Evolutionary conservation across 441 rosid species (phyloP).

Genomic region (Pelargonium fulgidum): DNA sequence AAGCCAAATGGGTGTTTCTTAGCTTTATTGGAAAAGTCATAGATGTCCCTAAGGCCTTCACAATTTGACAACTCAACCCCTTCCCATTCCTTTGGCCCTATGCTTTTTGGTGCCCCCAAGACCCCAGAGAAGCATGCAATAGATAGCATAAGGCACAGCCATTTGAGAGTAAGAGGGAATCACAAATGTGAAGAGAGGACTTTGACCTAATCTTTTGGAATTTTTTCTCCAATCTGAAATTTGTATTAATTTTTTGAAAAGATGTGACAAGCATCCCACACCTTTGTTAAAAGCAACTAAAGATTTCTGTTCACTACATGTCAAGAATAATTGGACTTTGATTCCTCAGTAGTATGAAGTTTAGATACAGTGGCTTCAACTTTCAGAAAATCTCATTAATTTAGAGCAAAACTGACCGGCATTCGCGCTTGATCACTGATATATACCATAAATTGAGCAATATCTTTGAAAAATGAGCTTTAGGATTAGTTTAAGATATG

Average conservation of each 20-base stretch:
- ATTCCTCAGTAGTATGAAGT: constrained; percentile 30
- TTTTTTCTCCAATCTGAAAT: constrained; percentile 21
- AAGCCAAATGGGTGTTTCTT: constrained; percentile 25
- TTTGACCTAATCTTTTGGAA: constrained; percentile 42
- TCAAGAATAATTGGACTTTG: constrained; percentile 36
- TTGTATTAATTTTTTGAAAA: constrained; percentile 20
- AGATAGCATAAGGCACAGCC: constrained; percentile 15
- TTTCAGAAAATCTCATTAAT: too few species aligned
- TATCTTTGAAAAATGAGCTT: not conserved
- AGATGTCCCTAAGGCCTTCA: too few species aligned
- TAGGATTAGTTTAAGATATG: not conserved
- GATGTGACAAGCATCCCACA: constrained; percentile 35
- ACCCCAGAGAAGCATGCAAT: constrained; percentile 39
- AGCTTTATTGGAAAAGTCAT: too few species aligned
- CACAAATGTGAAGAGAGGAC: constrained; percentile 23
- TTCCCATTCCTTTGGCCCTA: too few species aligned
- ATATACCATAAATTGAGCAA: not conserved
- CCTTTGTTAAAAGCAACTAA: constrained; percentile 34
- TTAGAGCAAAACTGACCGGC: not conserved
- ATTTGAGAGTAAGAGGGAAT: constrained; percentile 17
- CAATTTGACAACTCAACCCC: too few species aligned
- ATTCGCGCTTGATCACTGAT: constrained; percentile 3
- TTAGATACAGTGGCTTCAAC: too few species aligned
- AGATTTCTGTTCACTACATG: constrained; percentile 18
- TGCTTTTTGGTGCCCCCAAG: constrained; percentile 28